Base-by-base conservation (phyloP, 2,329 filamentous ascomycete species). In the Fusarium armeniacum region DNA sequence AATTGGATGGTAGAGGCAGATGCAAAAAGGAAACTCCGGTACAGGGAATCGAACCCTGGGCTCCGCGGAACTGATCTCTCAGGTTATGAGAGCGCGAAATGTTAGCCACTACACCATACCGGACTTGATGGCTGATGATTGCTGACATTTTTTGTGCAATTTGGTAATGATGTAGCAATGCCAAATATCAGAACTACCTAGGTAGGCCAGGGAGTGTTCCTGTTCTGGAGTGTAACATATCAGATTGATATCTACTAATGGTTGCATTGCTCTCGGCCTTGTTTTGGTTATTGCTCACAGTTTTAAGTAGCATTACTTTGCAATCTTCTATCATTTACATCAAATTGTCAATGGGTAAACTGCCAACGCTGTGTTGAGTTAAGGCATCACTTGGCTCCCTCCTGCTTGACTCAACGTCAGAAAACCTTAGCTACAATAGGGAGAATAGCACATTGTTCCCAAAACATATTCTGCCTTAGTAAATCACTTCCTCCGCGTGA, bases 101-200 rank as follows among this genome's bases (percentile, higher is more conserved):
- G 75, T 76, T 76, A 74, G 74, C 75, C 75, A 76, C 74, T 76
- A 76, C 75, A 76, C 75, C 75, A 76, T 76, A 76, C 75, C 75
- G 75, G 75, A 76, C 13, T 22, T 6, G n/a, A 18, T 30, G 15
- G 16, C 7, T 46, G 35, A 2, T 18, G 15, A 49, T 56, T 56
- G n/a, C 36, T 56, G 15, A 30, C 20, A 18, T 4, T 5, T 4
- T 4, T 2, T 1, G 1, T 5, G 20, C 13, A 2, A 5, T 1
- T 30, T 22, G 3, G 4, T 0, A 0, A 0, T 0, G 4, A 40
- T 40, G 33, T 38, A n/a, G n/a, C 12, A 13, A 8, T 9, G 6
- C 13, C n/a, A 3, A 20, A 6, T 3, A 13, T 15, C 7, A 9
- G 12, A 22, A 12, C 28, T 30, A 30, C 26, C 26, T 7, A 11